Conservation (phyloP, 2,329 filamentous ascomycete species). For the Xylaria sp. region DNA sequence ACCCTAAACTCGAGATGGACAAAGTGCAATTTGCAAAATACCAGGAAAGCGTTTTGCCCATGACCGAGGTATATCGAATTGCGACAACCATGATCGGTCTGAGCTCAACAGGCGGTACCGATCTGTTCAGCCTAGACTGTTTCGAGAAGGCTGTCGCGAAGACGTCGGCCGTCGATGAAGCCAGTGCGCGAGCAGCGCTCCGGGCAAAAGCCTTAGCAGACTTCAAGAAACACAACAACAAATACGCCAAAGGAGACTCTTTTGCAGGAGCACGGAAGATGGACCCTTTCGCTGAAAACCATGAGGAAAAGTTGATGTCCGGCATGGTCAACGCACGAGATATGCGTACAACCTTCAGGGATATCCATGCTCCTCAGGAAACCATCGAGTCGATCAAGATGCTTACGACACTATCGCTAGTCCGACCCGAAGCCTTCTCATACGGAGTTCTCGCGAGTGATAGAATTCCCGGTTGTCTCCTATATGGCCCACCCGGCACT, state of each 20-base stretch:
- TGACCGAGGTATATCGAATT: constrained; percentile 38
- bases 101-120: constrained; percentile 15
- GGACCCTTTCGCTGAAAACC: constrained; percentile 62
- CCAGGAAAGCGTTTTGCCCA: constrained; percentile 29
- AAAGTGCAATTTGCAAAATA: constrained; percentile 20
- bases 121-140: constrained; percentile 27
- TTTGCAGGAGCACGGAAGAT: constrained; percentile 38
- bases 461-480: constrained; percentile 84
- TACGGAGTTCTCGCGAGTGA: constrained; percentile 93
- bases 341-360: constrained; percentile 84
- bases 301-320: constrained; percentile 81
- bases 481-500: constrained; percentile 87
- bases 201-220: not conserved
- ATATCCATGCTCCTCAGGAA: constrained; percentile 81
- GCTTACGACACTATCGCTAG: constrained; percentile 83
- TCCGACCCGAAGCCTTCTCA: constrained; percentile 90
- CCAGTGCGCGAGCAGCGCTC: constrained; percentile 24
- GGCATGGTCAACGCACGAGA: constrained; percentile 82
- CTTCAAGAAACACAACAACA: not conserved
- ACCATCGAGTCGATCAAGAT: constrained; percentile 88
- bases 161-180: constrained; percentile 32
- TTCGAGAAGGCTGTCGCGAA: constrained; percentile 27
- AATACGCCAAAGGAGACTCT: constrained; percentile 29
- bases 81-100: constrained; percentile 38
- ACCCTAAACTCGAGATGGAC: not conserved